Conservation (phyloP, 768 basidiomycete species). For the Macrolepiota albuminosa region DNA sequence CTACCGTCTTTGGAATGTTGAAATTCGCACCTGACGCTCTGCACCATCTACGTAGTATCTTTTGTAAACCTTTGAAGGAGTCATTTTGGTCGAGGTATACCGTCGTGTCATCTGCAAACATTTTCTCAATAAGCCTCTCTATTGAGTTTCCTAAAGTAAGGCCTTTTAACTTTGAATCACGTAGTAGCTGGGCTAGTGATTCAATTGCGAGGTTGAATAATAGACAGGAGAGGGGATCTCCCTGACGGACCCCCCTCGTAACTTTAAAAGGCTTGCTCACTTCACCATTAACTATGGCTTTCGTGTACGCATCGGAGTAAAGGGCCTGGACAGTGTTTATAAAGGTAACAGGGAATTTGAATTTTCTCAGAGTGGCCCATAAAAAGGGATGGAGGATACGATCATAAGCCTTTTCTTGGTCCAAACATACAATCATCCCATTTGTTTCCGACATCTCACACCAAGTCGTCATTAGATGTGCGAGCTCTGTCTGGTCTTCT, state of each 20-base stretch:
- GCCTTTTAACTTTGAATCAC: conserved; percentile 15
- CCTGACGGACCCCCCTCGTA: conserved; percentile 20
- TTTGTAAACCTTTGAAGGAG: conserved; percentile 15
- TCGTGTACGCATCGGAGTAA: conserved; percentile 6
- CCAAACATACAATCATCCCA: not conserved
- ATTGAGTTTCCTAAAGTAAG: conserved; percentile 27
- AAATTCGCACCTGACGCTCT: conserved; percentile 34
- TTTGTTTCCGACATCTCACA: not conserved
- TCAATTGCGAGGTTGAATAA: too few relatives aligned
- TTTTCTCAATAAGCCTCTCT: conserved; percentile 30
- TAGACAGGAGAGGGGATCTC: conserved; percentile 30
- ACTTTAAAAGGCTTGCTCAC: not conserved
- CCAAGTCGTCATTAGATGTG: not conserved
- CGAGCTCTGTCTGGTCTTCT: too few relatives aligned
- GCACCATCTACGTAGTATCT: conserved; percentile 35
- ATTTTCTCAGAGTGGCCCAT: too few relatives aligned
- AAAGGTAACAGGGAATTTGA: not conserved
- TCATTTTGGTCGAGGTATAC: conserved; percentile 28
- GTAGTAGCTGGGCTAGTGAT: conserved; percentile 22
- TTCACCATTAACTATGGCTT: conserved; percentile 5
- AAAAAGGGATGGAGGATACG: too few relatives aligned
- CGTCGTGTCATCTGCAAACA: conserved; percentile 33
- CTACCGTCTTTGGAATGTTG: conserved; percentile 35
- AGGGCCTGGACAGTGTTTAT: conserved; percentile 11
- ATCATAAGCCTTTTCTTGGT: not conserved